Evolutionary conservation across 1,284 basidiomycete species (phyloP), one percentile per base, ranked within the genome.

Genomic region (Termitomyces sp.): DNA sequence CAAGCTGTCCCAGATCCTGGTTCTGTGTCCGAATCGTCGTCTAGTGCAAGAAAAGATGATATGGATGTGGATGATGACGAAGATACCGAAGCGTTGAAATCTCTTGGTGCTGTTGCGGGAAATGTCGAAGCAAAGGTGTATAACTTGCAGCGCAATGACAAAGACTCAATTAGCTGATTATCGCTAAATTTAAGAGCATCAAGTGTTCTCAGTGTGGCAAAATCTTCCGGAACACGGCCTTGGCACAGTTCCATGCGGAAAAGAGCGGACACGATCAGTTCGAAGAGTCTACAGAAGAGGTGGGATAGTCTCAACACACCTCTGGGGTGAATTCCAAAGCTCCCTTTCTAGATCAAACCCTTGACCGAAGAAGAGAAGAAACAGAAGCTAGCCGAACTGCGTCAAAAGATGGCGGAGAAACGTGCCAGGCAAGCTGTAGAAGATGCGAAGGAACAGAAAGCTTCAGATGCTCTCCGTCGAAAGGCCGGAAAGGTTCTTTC

Each of bases 361-460:
- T 72, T 98, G 51, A 98, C 95, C 0, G 94, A 98, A 69, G 94
- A 98, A 65, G 94, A 99, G 70, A 97, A 90, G 79, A 83, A 85
- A 60, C 77, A 85, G 59, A 91, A 86, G 66, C 79, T 98, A 0
- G 83, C 75, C 1, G 94, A 98, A 57, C 72, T 96, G 50, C 77
- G 83, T n/a, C 74, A 80, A 52, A 92, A 87, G 71, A 84, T 94
- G 76, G 79, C 81, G 0, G 82, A 78, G 52, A 95, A 95, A 67
- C 81, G 87, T 9, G 78, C 85, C 0, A 71, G 65, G 44, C 92
- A 92, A 71, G 79, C 83, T 3, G 78, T 80, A 51, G 77, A 86
- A 61, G 89, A 94, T 4, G 80, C 78, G 0, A 82, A 86, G 63
- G 91, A 90, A 57, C 73, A 78, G 17, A 83, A 84, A 60, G 85